Conservation (phyloP, 1,284 basidiomycete species). For the Heterobasidion irregulare region DNA sequence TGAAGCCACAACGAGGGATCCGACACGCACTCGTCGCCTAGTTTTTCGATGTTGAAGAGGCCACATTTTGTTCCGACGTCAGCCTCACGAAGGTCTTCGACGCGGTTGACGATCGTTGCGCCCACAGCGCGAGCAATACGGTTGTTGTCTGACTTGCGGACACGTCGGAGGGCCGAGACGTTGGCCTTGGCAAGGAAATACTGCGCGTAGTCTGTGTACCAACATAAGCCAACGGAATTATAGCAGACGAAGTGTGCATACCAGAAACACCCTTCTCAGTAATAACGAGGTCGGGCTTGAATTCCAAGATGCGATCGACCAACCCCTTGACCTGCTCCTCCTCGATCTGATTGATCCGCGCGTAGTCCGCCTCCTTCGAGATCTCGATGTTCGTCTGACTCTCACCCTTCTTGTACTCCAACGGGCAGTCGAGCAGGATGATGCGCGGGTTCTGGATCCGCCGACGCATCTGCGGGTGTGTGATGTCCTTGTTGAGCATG, state of each 20-base stretch:
- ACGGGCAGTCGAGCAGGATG: conserved; percentile 88
- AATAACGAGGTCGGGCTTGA: conserved; percentile 93
- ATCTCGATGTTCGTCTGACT: conserved; percentile 99
- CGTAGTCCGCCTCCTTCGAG: conserved; percentile 91
- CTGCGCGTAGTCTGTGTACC: conserved; percentile 77
- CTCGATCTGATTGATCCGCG: conserved; percentile 88
- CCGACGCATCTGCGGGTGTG: conserved; percentile 94
- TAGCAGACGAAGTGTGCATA: conserved; percentile 23
- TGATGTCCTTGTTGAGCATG: conserved; percentile 99
- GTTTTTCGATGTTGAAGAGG: conserved; percentile 93
- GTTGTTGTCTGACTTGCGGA: conserved; percentile 98
- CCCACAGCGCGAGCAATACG: conserved; percentile 94
- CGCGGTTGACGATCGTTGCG: conserved; percentile 94
- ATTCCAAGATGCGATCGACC: conserved; percentile 84
- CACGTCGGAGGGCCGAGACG: conserved; percentile 88
- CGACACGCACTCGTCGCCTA: conserved; percentile 83
- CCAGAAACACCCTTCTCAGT: conserved; percentile 98
- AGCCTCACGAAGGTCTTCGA: conserved; percentile 88
- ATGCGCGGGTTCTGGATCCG: conserved; percentile 89
- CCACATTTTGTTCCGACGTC: conserved; percentile 94
- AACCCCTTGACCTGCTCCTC: conserved; percentile 94
- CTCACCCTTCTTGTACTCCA: conserved; percentile 99
- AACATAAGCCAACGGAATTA: background rate
- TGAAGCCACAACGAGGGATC: background rate
- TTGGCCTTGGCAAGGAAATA: conserved; percentile 87